Evolutionary conservation across 345 rosid species (phyloP).

Genomic region (Euphorbia peplus): DNA sequence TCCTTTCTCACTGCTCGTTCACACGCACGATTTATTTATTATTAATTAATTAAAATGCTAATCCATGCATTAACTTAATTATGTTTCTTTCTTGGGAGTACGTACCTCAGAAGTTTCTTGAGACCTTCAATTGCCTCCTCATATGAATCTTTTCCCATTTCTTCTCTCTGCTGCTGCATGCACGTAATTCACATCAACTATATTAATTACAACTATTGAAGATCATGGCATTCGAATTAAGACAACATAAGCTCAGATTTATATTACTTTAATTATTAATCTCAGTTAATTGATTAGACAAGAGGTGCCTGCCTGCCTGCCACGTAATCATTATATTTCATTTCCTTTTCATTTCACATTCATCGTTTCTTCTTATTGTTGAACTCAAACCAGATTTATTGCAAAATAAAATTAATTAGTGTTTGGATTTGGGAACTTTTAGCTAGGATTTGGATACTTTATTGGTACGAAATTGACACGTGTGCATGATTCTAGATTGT

Average conservation of each 20-base stretch:
- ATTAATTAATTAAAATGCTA: too few relatives aligned
- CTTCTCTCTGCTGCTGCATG: constrained; percentile 56
- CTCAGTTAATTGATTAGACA: too few relatives aligned
- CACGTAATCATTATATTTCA: background rate
- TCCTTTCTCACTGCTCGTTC: constrained; percentile 64
- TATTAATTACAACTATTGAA: too few relatives aligned
- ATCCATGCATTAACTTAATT: too few relatives aligned
- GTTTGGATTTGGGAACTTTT: background rate
- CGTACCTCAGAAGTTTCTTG: constrained; percentile 69
- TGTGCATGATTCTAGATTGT: background rate
- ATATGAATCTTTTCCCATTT: constrained; percentile 64
- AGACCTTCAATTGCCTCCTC: constrained; percentile 80
- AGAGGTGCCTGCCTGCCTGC: too few relatives aligned
- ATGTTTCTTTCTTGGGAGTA: too few relatives aligned
- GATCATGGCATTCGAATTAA: too few relatives aligned
- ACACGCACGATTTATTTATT: too few relatives aligned
- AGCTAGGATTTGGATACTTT: background rate
- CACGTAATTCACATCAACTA: too few relatives aligned
- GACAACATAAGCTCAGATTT: too few relatives aligned
- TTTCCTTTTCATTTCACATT: background rate
- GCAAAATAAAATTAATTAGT: too few relatives aligned
- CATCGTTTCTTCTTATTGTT: background rate
- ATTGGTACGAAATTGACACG: constrained; percentile 1
- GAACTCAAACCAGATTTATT: background rate
- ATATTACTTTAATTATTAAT: too few relatives aligned